Evolutionary conservation across 2,329 filamentous ascomycete genomes (phyloP).

Genomic region (Mycosphaerelloides madeirae): DNA sequence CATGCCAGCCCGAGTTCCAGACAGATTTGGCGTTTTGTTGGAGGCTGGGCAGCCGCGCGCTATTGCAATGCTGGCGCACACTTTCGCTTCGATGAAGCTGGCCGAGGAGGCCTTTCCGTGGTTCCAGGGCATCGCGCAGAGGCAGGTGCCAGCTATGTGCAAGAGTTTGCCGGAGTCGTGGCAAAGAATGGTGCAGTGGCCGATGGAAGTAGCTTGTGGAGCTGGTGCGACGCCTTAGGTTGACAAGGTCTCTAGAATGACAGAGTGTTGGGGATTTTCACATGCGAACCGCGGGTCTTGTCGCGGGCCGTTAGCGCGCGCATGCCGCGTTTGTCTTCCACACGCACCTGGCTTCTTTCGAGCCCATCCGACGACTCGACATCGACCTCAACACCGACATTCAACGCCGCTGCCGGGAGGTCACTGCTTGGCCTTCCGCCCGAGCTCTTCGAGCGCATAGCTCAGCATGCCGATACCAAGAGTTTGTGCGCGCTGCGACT

Average conservation of each 20-base stretch:
- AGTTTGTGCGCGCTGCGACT: constrained; percentile 6
- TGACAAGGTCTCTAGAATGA: too few species aligned
- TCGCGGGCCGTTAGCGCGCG: too few species aligned
- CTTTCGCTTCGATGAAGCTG: constrained; percentile 23
- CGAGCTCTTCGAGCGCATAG: constrained; percentile 8
- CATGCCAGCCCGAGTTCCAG: constrained; percentile 16
- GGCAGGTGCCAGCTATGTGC: constrained; percentile 19
- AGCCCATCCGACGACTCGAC: too few species aligned
- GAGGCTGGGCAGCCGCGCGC: constrained; percentile 20
- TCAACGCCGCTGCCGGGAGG: too few species aligned
- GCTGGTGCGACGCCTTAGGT: background rate
- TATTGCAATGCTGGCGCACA: constrained; percentile 20
- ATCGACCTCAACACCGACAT: too few species aligned
- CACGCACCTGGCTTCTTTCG: too few species aligned
- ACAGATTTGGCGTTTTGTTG: constrained; percentile 17
- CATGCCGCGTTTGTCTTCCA: too few species aligned
- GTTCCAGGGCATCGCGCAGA: constrained; percentile 23
- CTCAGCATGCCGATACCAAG: background rate
- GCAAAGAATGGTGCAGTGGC: constrained; percentile 19
- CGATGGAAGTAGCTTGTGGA: constrained; percentile 11
- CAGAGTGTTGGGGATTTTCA: too few species aligned
- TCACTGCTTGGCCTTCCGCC: background rate
- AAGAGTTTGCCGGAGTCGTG: constrained; percentile 15
- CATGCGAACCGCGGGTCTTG: too few species aligned
- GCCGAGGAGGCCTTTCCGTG: constrained; percentile 18